These are phyloP conservation scores for Lipomyces spencermartinsiae DNA, from an alignment of 805 yeast genomes.

Conservation along the genomic window DNA sequence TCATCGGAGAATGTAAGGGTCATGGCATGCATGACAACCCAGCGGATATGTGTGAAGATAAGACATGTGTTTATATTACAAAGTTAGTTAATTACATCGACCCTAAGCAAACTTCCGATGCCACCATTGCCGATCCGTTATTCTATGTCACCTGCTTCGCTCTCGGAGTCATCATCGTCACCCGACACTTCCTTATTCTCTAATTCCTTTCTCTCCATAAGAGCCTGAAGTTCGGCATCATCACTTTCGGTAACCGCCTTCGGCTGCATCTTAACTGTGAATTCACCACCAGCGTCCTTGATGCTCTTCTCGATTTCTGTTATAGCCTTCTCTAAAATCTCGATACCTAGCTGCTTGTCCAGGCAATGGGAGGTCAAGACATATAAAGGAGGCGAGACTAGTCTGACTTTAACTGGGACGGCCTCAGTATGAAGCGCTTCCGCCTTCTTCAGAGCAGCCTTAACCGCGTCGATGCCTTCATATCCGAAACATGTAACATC, in stretches of 20 bases:
- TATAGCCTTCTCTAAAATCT: slow-evolving; percentile 77
- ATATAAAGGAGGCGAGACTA: slow-evolving; percentile 97
- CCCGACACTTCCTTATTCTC: slow-evolving; percentile 86
- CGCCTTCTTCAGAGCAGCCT: slow-evolving; percentile 83
- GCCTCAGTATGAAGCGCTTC: slow-evolving; percentile 83
- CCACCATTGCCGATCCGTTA: slow-evolving; percentile 7
- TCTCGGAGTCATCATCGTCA: slow-evolving; percentile 57
- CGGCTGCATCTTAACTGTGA: slow-evolving; percentile 96
- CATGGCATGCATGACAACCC: background rate
- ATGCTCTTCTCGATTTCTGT: slow-evolving; percentile 74
- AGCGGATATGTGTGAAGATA: background rate
- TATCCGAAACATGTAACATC: slow-evolving; percentile 97
- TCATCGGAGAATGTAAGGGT: background rate
- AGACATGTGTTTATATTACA: too few species aligned
- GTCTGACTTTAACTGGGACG: slow-evolving; percentile 87
- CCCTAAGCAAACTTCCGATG: background rate
- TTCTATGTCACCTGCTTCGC: slow-evolving; percentile 42
- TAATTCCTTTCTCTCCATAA: slow-evolving; percentile 89
- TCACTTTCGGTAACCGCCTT: slow-evolving; percentile 98
- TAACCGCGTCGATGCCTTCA: slow-evolving; percentile 98
- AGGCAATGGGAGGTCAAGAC: slow-evolving; percentile 91
- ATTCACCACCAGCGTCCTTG: slow-evolving; percentile 76
- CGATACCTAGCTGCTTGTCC: slow-evolving; percentile 89
- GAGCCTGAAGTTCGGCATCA: slow-evolving; percentile 95
- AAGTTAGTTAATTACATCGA: background rate